Base-by-base conservation (phyloP, 331 rosid genomes). In the Malus hybrid region DNA sequence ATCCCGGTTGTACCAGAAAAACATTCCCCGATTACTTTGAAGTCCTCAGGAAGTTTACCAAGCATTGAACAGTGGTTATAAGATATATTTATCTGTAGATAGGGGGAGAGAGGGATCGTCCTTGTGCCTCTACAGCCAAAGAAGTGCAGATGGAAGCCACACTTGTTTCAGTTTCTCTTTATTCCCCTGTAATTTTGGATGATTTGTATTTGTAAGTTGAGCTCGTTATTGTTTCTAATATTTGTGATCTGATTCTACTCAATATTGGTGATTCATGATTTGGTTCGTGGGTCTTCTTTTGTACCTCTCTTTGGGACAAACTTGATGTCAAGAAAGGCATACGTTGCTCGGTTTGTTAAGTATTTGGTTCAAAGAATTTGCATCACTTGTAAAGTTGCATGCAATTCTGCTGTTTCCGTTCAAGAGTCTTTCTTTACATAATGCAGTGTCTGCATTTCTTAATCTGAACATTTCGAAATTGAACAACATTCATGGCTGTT, bases 1-100 rank as follows among this genome's bases (percentile, higher is more conserved):
- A 95, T 91, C 99, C 99, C 0, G 96, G 97, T 33, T 95, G 99
- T 88, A 95, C 99, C 79, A 84, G 97, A 36, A 95, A 95, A 86
- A 95, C 99, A 53, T 95, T 95, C 85, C 97, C 99, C 0, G 93
- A 95, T 75, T 95, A 95, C 87, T 95, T 95, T 53, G 93, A 95
- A 77, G 99, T 95, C 79, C 96, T 95, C 2, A 80, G 73, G 82
- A 88, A 75, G 68, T 95, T 89, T 64, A 91, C 97, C 34, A 89
- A 85, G 85, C 84, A 90, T 77, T 94, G 79, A 90, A 50, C 71
- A 64, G 61, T 24, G 66, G 66, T 20, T 78, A 66, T 20, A 62
- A 55, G 48, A 73, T 12, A 73, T 18, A 26, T 10, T 60, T 14
- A 11, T 61, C 55, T 46, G 36, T 20, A 63, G 57, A 68, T 33